These are phyloP conservation scores for Phlegmacium glaucopus DNA, from an alignment of 768 basidiomycete genomes.

Conservation along the genomic window DNA sequence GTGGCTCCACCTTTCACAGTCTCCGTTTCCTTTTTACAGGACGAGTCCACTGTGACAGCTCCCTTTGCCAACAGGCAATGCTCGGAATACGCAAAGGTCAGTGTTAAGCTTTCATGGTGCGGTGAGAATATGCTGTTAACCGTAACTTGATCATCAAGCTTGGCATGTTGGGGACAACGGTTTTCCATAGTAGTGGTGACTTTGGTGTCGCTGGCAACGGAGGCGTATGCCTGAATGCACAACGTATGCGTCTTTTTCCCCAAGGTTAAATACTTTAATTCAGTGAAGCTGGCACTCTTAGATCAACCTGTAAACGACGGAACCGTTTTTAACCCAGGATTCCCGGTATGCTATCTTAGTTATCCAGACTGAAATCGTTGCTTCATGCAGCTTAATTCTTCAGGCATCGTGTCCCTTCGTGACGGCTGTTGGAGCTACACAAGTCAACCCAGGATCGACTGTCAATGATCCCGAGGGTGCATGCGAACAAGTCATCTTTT, in stretches of 20 bases:
- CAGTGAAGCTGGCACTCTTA: constrained; percentile 8
- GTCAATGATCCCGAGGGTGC: constrained; percentile 43
- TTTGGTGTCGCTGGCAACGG: constrained; percentile 44
- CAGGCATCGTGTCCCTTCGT: constrained; percentile 47
- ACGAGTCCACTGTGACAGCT: constrained; percentile 37
- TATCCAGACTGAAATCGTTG: neutral
- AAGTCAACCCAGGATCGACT: constrained; percentile 39
- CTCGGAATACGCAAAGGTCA: constrained; percentile 41
- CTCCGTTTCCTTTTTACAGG: constrained; percentile 41
- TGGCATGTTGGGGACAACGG: constrained; percentile 55
- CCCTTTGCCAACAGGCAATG: constrained; percentile 44
- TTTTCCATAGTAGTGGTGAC: constrained; percentile 61
- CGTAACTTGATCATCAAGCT: constrained; percentile 33
- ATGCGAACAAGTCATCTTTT: constrained; percentile 43
- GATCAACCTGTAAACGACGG: constrained; percentile 24
- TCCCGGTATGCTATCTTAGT: constrained; percentile 15
- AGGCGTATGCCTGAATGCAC: constrained; percentile 38
- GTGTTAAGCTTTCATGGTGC: neutral
- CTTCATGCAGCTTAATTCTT: neutral
- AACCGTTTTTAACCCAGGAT: constrained; percentile 21
- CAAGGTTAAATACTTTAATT: constrained; percentile 9
- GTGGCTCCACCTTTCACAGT: constrained; percentile 38
- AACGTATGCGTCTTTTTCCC: constrained; percentile 26
- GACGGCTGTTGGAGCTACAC: constrained; percentile 53
- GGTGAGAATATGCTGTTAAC: no score